Conservation (phyloP, 352 stramenopile species). For the Pythium phragmitis region DNA sequence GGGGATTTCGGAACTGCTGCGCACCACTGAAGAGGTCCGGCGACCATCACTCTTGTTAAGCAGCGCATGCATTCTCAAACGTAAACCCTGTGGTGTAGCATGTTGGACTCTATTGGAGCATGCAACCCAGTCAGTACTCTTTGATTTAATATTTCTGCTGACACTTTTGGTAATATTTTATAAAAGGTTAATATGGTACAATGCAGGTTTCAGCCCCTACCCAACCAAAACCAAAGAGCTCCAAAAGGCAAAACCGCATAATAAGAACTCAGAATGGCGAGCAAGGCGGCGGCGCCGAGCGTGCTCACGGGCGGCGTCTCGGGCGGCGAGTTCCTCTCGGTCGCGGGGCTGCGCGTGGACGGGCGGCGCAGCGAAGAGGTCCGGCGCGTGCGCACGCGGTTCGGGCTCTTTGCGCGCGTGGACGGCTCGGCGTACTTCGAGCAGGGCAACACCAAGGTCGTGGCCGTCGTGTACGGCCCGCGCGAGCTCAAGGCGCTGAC, state of each 20-base stretch:
- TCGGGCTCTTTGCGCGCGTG: constrained; percentile 84
- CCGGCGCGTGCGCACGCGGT: constrained; percentile 75
- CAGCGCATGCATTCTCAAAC: background rate
- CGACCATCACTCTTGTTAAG: constrained; percentile 3
- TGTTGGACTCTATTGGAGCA: background rate
- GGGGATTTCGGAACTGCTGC: background rate
- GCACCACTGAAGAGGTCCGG: constrained; percentile 9
- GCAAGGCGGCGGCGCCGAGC: constrained; percentile 58
- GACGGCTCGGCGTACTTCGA: constrained; percentile 88
- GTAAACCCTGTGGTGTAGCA: background rate
- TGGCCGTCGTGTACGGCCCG: constrained; percentile 86
- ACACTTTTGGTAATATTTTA: background rate
- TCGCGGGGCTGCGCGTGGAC: constrained; percentile 82
- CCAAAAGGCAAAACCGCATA: background rate
- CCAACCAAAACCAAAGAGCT: constrained; percentile 1
- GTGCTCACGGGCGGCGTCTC: constrained; percentile 50
- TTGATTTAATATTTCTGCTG: background rate
- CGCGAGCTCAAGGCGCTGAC: constrained; percentile 63
- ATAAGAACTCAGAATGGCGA: constrained; percentile 39
- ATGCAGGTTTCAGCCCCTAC: background rate
- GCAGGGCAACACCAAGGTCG: constrained; percentile 89
- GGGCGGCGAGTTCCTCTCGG: constrained; percentile 78
- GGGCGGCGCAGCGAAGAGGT: constrained; percentile 83
- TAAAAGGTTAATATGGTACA: background rate
- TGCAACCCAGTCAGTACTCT: background rate